Base-by-base conservation (phyloP, 2,329 filamentous ascomycete genomes). In the Colletotrichum siamense region DNA sequence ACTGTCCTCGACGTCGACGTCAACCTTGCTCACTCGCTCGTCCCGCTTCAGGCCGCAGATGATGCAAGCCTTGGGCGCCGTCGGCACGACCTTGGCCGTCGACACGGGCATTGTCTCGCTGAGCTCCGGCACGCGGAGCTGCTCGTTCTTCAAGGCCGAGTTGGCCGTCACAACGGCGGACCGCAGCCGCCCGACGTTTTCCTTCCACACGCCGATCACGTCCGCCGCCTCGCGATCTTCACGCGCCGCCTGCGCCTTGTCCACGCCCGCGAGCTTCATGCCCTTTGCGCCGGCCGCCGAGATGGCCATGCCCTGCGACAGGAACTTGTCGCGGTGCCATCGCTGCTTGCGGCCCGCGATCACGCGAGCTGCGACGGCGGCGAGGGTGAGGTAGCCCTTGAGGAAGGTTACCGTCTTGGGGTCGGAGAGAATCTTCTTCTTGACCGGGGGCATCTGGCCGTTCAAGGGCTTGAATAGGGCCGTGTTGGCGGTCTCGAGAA, bases 231-330 rank as follows among this genome's bases (percentile, higher is more conserved):
- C 96, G 79, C 96, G 91, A 78, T 98, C 94, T 86, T 98, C 96
- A 74, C 95, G 94, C 28, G 91, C 89, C n/a, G 91, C 89, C 83
- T 98, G 96, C 5, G 92, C 91, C 85, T 94, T 96, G 85, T 98
- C 96, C 55, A 99, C 88, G 15, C 95, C 94, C 1, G 94, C 92
- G 24, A 99, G 91, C 85, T 98, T 99, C 96, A 99, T 98, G 5
- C 96, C 93, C 80, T 95, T 95, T 69, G 92, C 91, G 5, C 93
- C 93, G 4, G 93, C 91, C 18, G 92, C 92, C 1, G 95, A 95
- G 77, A 99, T 98, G 73, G 94, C 93, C 95, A 98, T 98, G 81
- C 94, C 93, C 84, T 98, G 95, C 2, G 95, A 92, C 15, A 99
- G 88, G 77, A 95, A 92, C 77, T 92, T 94, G 84, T 99, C 96